phyloP scores from a whole-genome alignment of 2,329 filamentous ascomycete species.

The Phyllosticta capitalensis region DNA sequence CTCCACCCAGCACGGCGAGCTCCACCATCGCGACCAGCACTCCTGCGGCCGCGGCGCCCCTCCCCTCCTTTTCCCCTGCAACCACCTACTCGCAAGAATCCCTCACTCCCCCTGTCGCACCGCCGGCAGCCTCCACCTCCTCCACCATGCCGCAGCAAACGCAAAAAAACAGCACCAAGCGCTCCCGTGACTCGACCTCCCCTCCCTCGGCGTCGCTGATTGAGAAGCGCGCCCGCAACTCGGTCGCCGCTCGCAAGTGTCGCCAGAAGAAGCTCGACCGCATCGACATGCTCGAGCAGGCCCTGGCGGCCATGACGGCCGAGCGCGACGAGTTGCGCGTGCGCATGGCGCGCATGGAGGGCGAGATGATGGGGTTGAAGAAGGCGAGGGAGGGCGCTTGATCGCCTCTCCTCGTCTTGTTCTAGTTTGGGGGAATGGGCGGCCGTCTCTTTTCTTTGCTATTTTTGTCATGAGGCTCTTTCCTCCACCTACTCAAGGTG shows the following conservation, averaged over 20 bases:
- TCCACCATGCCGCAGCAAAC: not conserved
- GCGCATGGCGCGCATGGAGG: conserved; percentile 54
- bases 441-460: not conserved
- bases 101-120: not conserved
- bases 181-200: not conserved
- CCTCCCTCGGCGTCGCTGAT: not conserved
- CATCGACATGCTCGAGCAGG: conserved; percentile 51
- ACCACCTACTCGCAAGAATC: not conserved
- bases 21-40: not conserved
- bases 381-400: conserved; percentile 24
- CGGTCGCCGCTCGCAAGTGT: conserved; percentile 61
- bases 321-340: conserved; percentile 57
- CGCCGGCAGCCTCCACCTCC: not conserved
- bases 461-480: not conserved
- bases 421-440: not conserved
- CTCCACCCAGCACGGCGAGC: not conserved
- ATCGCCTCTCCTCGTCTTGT: not conserved
- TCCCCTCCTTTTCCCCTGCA: not conserved
- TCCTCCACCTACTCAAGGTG: no score
- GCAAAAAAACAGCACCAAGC: not conserved
- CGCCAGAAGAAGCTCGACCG: conserved; percentile 62
- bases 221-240: conserved; percentile 56
- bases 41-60: not conserved
- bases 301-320: conserved; percentile 47
- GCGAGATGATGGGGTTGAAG: conserved; percentile 53